Percentiles rank a stretch among this genome's conserved stretches.
phyloP scores from a whole-genome alignment of 495 filamentous ascomycete species.

The Xylaria grammica region DNA sequence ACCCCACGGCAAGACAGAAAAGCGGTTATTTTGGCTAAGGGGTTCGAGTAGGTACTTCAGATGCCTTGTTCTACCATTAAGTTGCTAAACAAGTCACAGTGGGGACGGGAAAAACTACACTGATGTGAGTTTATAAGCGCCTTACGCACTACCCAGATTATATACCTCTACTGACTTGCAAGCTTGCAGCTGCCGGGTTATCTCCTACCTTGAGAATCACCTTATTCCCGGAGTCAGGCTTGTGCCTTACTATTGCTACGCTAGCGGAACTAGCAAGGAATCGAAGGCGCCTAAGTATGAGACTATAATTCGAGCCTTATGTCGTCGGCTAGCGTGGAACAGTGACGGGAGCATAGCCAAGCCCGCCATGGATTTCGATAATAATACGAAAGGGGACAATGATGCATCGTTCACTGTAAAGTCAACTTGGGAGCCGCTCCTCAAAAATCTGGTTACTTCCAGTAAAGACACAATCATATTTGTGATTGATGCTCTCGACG shows the following conservation, averaged over 20 bases:
- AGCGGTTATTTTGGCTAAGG: neutral
- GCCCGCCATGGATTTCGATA: neutral
- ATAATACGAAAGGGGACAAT: neutral
- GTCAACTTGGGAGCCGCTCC: neutral
- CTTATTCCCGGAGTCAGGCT: neutral
- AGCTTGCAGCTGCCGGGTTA: neutral
- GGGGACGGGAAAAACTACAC: neutral
- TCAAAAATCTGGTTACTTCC: neutral
- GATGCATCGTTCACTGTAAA: neutral
- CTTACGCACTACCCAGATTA: neutral
- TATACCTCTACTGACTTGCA: neutral
- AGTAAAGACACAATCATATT: neutral
- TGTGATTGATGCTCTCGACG: neutral
- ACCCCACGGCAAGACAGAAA: neutral
- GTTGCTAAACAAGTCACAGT: neutral
- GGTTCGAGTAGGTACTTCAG: neutral
- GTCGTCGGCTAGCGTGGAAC: neutral
- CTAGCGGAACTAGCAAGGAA: neutral
- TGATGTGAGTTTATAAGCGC: neutral
- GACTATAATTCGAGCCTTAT: conserved; percentile 1
- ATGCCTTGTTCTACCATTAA: neutral
- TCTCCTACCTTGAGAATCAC: neutral
- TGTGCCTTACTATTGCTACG: neutral
- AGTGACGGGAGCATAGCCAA: neutral
- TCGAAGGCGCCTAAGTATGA: neutral